Base-by-base conservation (phyloP, 306 rosid genomes). In the Prunus mira region DNA sequence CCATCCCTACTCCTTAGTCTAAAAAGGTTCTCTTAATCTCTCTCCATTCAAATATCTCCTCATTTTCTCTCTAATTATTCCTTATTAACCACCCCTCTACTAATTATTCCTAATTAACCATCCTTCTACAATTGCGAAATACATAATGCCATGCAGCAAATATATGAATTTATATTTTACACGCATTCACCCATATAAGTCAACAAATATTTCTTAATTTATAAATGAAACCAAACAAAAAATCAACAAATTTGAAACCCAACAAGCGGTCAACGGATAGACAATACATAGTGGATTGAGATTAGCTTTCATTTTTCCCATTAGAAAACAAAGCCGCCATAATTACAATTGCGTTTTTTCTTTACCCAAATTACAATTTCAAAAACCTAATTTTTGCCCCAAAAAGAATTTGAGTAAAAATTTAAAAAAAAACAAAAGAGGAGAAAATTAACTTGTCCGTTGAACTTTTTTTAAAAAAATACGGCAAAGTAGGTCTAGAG, bases 371-470 rank as follows among this genome's bases (percentile, higher is more conserved):
- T 73, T 58, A 60, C 22, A 58, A 73, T 43, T 27, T 73, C 68
- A 79, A 64, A 54, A 51, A 38, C 65, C 24, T 22, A 43, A 63
- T 24, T 13, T 52, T 12, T 18, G 20, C 30, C 30, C 50, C 2
- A 3, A 74, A 73, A 5, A 67, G 20, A 30, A 47, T 32, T 32
- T 32, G 38, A 32, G 38, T 32, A 24, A 46, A 13, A 11, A 17
- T 1, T 15, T 11, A 20, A 47, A 0, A 47, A 0, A 24, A 47
- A 27, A 38, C 30, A 18, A 11, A 22, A 62, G 6, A 3, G 70
- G 5, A 46, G 30, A 22, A 25, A 60, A 25, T 22, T 15, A 76
- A 75, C 19, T 51, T 74, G 81, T 45, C 83, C 82, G 85, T 82
- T 81, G 77, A 77, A 20, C 24, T 71, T 83, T 72, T 74, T 12